phyloP scores from a whole-genome alignment of 768 basidiomycete genomes.

The Leccinum incarnatum region DNA sequence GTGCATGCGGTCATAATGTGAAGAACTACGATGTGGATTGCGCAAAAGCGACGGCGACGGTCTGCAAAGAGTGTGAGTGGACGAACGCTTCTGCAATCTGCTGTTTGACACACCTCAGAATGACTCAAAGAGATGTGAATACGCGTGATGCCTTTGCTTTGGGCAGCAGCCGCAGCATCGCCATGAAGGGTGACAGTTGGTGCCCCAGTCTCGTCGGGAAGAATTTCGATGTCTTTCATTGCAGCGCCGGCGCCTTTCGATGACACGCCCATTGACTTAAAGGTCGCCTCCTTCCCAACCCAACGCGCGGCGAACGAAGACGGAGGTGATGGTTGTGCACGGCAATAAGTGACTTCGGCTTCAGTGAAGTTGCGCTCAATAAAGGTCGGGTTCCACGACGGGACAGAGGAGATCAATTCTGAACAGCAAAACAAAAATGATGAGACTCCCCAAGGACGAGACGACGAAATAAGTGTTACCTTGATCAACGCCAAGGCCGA shows the following conservation, averaged over 20 bases:
- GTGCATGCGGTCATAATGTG: background rate
- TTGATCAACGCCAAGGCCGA: constrained; percentile 89
- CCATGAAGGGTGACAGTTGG: constrained; percentile 78
- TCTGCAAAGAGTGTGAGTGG: constrained; percentile 41
- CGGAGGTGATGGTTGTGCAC: constrained; percentile 74
- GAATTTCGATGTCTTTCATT: constrained; percentile 98
- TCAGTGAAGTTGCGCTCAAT: constrained; percentile 91
- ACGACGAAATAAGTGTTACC: constrained; percentile 42
- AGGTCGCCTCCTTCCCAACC: constrained; percentile 96
- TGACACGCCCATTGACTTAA: constrained; percentile 89
- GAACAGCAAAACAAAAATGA: constrained; percentile 3
- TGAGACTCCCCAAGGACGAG: constrained; percentile 1
- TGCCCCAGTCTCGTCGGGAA: constrained; percentile 73
- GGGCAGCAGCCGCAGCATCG: constrained; percentile 73
- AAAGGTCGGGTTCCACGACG: constrained; percentile 85
- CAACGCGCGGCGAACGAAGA: constrained; percentile 97
- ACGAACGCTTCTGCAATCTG: background rate
- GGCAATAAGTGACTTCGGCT: constrained; percentile 84
- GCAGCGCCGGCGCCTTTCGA: constrained; percentile 91
- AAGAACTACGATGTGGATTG: constrained; percentile 49
- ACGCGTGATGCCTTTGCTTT: constrained; percentile 65
- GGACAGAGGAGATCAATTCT: constrained; percentile 92
- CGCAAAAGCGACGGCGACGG: constrained; percentile 84
- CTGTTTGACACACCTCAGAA: constrained; percentile 68
- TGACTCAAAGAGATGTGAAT: constrained; percentile 88